Base-by-base conservation (phyloP, 2,329 filamentous ascomycete species). In the Hypoxylon sp. region DNA sequence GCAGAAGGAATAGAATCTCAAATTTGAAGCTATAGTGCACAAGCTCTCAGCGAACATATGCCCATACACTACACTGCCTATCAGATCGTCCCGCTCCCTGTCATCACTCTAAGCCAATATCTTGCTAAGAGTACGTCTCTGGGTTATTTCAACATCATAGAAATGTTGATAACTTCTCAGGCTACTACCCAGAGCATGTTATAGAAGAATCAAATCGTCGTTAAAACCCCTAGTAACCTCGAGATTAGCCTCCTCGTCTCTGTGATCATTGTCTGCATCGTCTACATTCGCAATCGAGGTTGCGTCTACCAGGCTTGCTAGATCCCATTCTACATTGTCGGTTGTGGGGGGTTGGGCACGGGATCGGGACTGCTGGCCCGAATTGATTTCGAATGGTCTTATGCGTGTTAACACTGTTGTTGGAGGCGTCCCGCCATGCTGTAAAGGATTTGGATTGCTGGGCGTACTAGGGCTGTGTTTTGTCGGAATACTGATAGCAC, bases 251-350 rank as follows among this genome's bases (percentile, higher is more conserved):
- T 65, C 47, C 11, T 11, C 50, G 6, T 64, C 50, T n/a, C 14
- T 22, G 22, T 8, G 17, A 37, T 13, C 22, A 11, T 50, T 10
- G 5, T 26, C 22, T 11, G 11, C 46, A 8, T 51, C 26, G 8
- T 24, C 8, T 6, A 14, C 53, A 19, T 51, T 55, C 13, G n/a
- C 26, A 31, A 47, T 29, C 11, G 52, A 50, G 11, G 44, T 22
- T 19, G 46, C 62, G 14, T 60, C 51, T 3, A 50, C 44, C 8
- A 50, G 37, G 51, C 63, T 68, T 3, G 63, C 24, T 13, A 55
- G 31, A 57, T 74, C 71, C 74, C 73, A 75, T 50, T 76, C 73
- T 1, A 69, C 66, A 14, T 51, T 63, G 17, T 73, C 61, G n/a
- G 44, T 47, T 4, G 14, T 37, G 33, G 33, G 3, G 31, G 35